Evolutionary conservation across 352 stramenopile species (phyloP), one percentile per base, ranked within the genome.

Genomic region (Phytophthora melonis): DNA sequence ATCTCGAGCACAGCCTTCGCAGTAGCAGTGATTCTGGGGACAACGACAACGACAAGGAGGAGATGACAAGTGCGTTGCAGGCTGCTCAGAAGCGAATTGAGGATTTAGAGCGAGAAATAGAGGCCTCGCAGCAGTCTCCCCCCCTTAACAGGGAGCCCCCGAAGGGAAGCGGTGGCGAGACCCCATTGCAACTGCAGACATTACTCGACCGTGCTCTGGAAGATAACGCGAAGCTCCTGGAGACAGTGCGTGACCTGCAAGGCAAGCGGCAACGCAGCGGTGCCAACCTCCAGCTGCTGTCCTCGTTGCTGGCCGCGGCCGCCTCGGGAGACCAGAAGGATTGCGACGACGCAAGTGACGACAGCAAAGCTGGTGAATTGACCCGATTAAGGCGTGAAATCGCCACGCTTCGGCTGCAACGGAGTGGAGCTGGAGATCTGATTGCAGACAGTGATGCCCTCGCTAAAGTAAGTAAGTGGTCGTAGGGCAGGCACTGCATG

Each of bases 191-290:
- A 57, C 72, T 90, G 11, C 77, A 89, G 56, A 86, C 78, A 25
- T 52, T 90, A 30, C 57, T 94, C 10, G 74, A 89, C 36, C 76
- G 66, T 41, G 81, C 84, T 41, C 54, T 94, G 10, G 79, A 69
- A 25, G 84, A 92, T 57, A 92, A 92, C 36, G 76, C 77, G 49
- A 78, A 92, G 43, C 76, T 94, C 45, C 73, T 90, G 36, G 81
- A 87, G 58, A 90, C 82, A 18, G 80, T 92, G 59, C 79, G 83
- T 67, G 75, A 88, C n/a, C 59, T 92, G 34, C 81, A 93, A 83
- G 80, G 88, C 81, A 89, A 87, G 71, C 77, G 68, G 39, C 54
- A 72, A 56, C 72, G 67, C 74, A 79, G 64, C 64, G 61, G 74
- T 60, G 76, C 52, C n/a, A 80, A 71, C 55, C 60, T 85, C 49